phyloP scores from a whole-genome alignment of 495 filamentous ascomycete species.

The Hypoxylon cercidicola region DNA sequence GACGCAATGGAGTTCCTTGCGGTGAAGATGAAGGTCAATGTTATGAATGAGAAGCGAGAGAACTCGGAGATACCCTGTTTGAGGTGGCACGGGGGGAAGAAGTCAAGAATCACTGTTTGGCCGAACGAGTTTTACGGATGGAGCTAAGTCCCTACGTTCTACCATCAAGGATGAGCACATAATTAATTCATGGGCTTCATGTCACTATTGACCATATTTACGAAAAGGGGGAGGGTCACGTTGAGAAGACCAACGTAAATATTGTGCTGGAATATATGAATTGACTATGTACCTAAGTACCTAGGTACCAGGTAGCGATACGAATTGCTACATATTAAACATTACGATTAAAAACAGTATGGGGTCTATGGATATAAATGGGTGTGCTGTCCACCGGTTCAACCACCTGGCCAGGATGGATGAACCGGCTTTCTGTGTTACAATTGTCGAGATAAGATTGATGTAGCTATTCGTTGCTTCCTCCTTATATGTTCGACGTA shows the following conservation, averaged over 20 bases:
- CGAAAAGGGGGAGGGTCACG: too few relatives aligned
- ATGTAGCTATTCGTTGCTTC: too few relatives aligned
- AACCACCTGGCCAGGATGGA: slow-evolving; percentile 24
- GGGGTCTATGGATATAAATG: not conserved
- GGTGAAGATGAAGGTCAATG: slow-evolving; percentile 7
- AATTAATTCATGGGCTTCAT: too few relatives aligned
- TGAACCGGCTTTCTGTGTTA: not conserved
- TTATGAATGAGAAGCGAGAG: slow-evolving; percentile 20
- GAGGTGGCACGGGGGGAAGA: slow-evolving; percentile 29
- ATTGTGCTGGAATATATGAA: too few relatives aligned
- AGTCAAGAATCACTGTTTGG: not conserved
- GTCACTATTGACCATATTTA: too few relatives aligned
- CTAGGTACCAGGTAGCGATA: too few relatives aligned
- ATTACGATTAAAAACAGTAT: not conserved
- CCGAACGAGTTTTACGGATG: slow-evolving; percentile 38
- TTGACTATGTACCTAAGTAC: too few relatives aligned
- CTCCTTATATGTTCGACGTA: too few relatives aligned
- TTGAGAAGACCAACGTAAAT: too few relatives aligned
- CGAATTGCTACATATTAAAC: not conserved
- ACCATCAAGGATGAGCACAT: too few relatives aligned
- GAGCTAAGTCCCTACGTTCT: slow-evolving; percentile 23
- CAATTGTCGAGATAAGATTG: too few relatives aligned
- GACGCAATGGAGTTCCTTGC: slow-evolving; percentile 13
- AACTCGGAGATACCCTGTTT: slow-evolving; percentile 25
- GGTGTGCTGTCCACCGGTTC: slow-evolving; percentile 13